phyloP scores from a whole-genome alignment of 139 green algal genomes.

The Picochlorum sp. region DNA sequence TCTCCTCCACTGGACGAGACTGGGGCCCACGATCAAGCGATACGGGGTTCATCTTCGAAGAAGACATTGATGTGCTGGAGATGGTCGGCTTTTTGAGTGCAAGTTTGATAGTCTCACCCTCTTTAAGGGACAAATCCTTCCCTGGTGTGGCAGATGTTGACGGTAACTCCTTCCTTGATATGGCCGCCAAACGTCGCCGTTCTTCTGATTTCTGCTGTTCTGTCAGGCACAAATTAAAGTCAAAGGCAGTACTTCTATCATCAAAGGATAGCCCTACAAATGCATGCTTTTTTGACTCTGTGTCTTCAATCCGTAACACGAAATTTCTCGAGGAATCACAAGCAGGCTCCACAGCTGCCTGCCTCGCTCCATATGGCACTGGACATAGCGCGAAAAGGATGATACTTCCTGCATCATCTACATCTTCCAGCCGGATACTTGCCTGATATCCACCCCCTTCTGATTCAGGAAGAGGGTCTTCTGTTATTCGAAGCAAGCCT shows the following conservation, averaged over 20 bases:
- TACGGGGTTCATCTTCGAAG: not conserved
- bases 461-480: constrained; percentile 10
- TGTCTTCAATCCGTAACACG: constrained; percentile 67
- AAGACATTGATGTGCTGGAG: not conserved
- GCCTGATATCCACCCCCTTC: no score
- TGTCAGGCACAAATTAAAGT: constrained; percentile 77
- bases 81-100: not conserved
- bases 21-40: no score
- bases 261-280: constrained; percentile 73
- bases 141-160: not conserved
- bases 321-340: constrained; percentile 62
- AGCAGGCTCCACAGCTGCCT: constrained; percentile 50
- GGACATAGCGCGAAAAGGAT: constrained; percentile 69
- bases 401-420: constrained; percentile 9
- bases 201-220: constrained; percentile 4
- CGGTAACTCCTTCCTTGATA: not conserved
- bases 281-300: constrained; percentile 48
- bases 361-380: constrained; percentile 38
- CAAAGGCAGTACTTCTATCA: constrained; percentile 63
- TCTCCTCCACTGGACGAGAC: no score
- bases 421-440: no score
- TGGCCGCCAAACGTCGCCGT: not conserved
- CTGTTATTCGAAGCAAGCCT: constrained; percentile 37
- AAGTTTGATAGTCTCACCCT: constrained; percentile 60
- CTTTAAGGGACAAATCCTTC: constrained; percentile 55